Base-by-base conservation (phyloP, 1,284 basidiomycete genomes). In the Melampsora medusae region DNA sequence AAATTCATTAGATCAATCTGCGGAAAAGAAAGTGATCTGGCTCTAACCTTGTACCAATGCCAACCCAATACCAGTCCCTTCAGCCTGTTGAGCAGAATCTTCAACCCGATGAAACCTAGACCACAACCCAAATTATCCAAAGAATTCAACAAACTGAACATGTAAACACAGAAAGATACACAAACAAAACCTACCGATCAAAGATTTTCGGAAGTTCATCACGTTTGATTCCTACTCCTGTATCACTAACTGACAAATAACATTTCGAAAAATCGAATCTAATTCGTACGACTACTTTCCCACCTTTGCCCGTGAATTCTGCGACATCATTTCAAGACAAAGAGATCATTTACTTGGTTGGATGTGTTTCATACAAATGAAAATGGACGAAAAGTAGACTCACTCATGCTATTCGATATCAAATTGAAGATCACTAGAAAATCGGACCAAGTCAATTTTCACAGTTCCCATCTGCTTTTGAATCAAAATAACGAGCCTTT, bases 401-500 rank as follows among this genome's bases (percentile, higher is more conserved):
- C 61, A 74, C 71, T 74, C 71, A 74, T 74, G 42, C 71, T 74
- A 33, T 74, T 74, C 33, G 71, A 74, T 22, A 74, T 60, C 35
- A 74, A 35, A 53, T 74, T 74, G 65, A 74, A 74, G 14, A 74
- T 31, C 12, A 74, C 71, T 74, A 48, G 25, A 33, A 5, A 42
- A 72, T 33, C 42, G 42, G 49, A 70, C 62, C 62, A 17, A 61
- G 28, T 61, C 60, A 56, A 50, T 50, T 62, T 70, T 62, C 69
- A 17, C 42, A 31, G 31, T 49, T 42, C 28, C 25, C 33, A 28
- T 4, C 35, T 62, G 5, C 6, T 49, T 28, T 19, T 22, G 50
- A 38, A 35, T 19, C 33, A 67, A 46, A 25, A 50, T 25, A 38
- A 31, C 65, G 38, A 5, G 65, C 71, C 65, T 67, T 74, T 74